Evolutionary conservation across 345 rosid species (phyloP), one percentile per base, ranked within the genome.

Genomic region (Brassica rapa): DNA sequence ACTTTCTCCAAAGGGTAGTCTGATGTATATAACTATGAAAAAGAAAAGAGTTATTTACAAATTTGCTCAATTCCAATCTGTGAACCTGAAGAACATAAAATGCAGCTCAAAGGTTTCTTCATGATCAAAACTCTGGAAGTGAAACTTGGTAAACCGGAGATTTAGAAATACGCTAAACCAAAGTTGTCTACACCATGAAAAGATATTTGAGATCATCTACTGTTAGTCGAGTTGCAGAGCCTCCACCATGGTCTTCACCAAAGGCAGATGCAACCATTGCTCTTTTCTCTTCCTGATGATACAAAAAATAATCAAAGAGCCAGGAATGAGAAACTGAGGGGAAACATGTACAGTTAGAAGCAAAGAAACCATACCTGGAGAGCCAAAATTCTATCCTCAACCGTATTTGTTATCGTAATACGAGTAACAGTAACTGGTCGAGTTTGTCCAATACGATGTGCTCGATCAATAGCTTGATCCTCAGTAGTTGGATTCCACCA

Each of bases 371-470:
- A 23, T 86, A 92, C 99, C 99, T 95, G 99, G 49, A 95, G 91
- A 72, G 87, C 73, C 73, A 93, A 81, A 78, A 93, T 95, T 77
- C 91, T 86, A 83, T 93, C 99, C 82, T 95, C 99, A 0, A 95
- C 96, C 0, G 98, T 90, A 79, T 93, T 84, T 80, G 77, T 89
- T 21, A 95, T 82, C 16, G 99, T 93, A 27, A 95, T 84, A 61
- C 98, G 91, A 62, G 98, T 90, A 43, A 94, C 97, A 68, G 90
- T 94, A 71, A 94, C 97, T 19, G 98, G 88, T 75, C 94, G 93
- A 55, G 98, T 94, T 86, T 94, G 98, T 78, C 98, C 98, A 77
- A 94, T 94, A 80, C 98, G 90, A 86, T 92, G 98, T 49, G 98
- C 97, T 81, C 98, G 87, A 80, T 94, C 98, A 69, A 80, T 75